Conservation (phyloP, 1,284 basidiomycete species). For the Leccinum insigne region DNA sequence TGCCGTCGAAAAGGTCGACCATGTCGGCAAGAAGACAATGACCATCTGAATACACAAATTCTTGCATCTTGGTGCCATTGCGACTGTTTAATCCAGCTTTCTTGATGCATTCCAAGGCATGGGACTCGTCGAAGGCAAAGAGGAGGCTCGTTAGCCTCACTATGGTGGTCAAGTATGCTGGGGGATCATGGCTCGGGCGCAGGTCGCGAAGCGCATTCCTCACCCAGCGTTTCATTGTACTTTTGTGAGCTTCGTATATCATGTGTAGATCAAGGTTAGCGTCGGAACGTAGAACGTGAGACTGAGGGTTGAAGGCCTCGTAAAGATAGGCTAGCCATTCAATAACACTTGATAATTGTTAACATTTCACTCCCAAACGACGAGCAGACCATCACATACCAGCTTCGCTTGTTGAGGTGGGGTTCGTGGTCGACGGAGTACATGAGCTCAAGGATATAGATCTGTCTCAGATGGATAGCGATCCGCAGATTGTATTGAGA, state of each 20-base stretch:
- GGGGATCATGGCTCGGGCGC: conserved; percentile 14
- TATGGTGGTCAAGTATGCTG: conserved; percentile 31
- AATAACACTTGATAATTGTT: conserved; percentile 8
- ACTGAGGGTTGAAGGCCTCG: conserved; percentile 40
- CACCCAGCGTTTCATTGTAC: conserved; percentile 42
- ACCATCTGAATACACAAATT: conserved; percentile 13
- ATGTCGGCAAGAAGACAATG: conserved; percentile 42
- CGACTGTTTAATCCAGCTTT: conserved; percentile 11
- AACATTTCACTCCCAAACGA: neutral
- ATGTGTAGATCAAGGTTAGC: conserved; percentile 32
- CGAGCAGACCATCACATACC: conserved; percentile 20
- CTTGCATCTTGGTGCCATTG: conserved; percentile 18
- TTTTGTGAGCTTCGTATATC: conserved; percentile 39
- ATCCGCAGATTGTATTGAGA: conserved; percentile 41
- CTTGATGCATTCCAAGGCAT: conserved; percentile 20
- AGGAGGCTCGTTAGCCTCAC: conserved; percentile 33
- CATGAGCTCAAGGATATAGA: conserved; percentile 41
- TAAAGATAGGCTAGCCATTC: conserved; percentile 39
- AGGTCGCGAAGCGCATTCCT: conserved; percentile 35
- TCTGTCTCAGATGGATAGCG: conserved; percentile 47
- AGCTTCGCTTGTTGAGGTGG: conserved; percentile 2
- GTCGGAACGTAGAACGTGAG: conserved; percentile 36
- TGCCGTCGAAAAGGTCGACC: conserved; percentile 18
- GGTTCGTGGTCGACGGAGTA: conserved; percentile 19
- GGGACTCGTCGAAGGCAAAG: conserved; percentile 30